Evolutionary conservation across 2,329 filamentous ascomycete genomes (phyloP), one percentile per base, ranked within the genome.

Genomic region (Microdochium trichocladiopsis): DNA sequence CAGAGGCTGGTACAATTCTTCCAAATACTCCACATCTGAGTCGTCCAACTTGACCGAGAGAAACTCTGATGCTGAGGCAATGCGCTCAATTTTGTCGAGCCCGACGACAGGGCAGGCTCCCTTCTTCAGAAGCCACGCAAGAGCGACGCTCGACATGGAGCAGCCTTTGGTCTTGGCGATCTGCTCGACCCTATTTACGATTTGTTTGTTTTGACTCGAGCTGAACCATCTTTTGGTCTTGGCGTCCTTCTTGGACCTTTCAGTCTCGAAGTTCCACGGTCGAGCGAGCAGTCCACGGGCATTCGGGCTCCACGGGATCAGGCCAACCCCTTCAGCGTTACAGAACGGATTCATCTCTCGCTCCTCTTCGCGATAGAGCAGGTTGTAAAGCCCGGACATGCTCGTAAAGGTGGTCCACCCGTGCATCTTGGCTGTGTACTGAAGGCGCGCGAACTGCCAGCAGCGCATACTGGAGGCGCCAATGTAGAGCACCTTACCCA

Each of bases 321-420:
- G 56, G 0, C 66, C 69, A 1, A 71, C 67, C 4, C 67, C 67
- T 0, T 59, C 66, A 1, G 60, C 68, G 2, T 58, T 53, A 48
- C 69, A 72, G 45, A 69, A 72, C 0, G 68, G 68, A 1, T 70
- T 54, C 69, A 71, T 71, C 41, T 71, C 69, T 1, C 69, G 66
- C 55, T 71, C 69, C 33, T 87, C 83, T 59, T 87, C 84, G 3
- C 84, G 74, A 62, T 84, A 83, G 2, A 79, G 61, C 0, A 80
- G 67, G 56, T 80, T 82, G 61, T 84, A 76, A 48, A 76, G 73
- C 24, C 79, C 78, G 56, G 83, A 80, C 80, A 84, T 84, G 2
- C 69, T 74, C 54, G 83, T 69, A 58, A 83, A 83, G 56, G 81
- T 74, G 2, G 76, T 78, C 79, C 78, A 84, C 23, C 75, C 75